Conservation (phyloP, 306 rosid genomes). For the Begonia fuchsioides region DNA sequence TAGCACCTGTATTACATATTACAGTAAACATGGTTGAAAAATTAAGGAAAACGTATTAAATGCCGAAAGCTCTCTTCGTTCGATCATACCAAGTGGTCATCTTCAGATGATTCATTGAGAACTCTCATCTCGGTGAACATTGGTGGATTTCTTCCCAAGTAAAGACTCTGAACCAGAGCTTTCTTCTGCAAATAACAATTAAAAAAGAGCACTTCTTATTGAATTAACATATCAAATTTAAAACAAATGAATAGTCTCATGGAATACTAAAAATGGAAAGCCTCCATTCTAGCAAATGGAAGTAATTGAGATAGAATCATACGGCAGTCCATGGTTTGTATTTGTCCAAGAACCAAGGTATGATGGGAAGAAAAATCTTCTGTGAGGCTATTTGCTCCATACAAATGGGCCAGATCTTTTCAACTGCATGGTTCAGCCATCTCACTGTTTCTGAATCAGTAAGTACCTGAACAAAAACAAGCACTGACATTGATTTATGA, state of each 20-base stretch:
- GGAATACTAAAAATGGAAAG: too few relatives aligned
- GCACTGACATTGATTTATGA: too few relatives aligned
- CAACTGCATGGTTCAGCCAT: conserved; percentile 95
- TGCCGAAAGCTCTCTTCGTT: conserved; percentile 9
- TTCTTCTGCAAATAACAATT: conserved; percentile 63
- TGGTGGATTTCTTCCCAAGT: conserved; percentile 90
- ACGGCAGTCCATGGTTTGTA: conserved; percentile 99
- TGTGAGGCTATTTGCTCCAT: conserved; percentile 91
- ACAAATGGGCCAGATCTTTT: conserved; percentile 94
- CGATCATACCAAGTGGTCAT: conserved; percentile 82
- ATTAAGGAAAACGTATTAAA: too few relatives aligned
- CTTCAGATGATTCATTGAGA: conserved; percentile 44
- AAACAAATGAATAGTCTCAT: too few relatives aligned
- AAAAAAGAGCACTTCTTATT: too few relatives aligned
- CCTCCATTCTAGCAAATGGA: too few relatives aligned
- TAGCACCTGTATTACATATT: conserved; percentile 47
- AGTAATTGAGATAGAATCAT: conserved; percentile 21
- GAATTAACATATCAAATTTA: too few relatives aligned
- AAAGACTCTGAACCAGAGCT: conserved; percentile 60
- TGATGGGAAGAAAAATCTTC: conserved; percentile 74
- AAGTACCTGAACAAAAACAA: conserved; percentile 45
- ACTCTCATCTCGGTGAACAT: conserved; percentile 80
- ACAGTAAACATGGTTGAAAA: background rate
- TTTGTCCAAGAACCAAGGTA: conserved; percentile 97
- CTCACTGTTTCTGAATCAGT: conserved; percentile 89